phyloP scores from a whole-genome alignment of 305 asterid species.

The Ruellia speciosa region DNA sequence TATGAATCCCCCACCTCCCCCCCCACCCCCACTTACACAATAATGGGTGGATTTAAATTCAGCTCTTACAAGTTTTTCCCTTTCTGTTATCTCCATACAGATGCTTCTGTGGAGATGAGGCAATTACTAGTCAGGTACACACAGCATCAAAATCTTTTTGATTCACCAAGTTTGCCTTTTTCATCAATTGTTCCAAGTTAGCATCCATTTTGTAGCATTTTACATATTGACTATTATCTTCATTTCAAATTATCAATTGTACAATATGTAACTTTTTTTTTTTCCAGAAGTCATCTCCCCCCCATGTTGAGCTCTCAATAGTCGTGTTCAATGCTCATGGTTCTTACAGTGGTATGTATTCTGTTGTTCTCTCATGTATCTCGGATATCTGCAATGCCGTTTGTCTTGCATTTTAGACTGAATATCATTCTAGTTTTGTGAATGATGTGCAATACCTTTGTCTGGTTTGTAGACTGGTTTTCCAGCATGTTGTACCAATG shows the following conservation, averaged over 20 bases:
- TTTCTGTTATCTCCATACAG: constrained; percentile 30
- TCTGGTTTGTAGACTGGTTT: no score
- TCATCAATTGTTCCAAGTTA: constrained; percentile 1
- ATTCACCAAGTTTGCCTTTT: constrained; percentile 1
- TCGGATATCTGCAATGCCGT: neutral
- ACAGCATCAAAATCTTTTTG: constrained; percentile 11
- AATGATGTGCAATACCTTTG: no score
- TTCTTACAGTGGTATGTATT: constrained; percentile 58
- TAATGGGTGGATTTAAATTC: no score
- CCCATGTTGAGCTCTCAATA: constrained; percentile 48
- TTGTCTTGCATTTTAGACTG: constrained; percentile 11
- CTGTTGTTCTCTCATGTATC: constrained; percentile 9
- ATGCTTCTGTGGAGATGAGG: constrained; percentile 56
- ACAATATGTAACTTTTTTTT: constrained; percentile 5
- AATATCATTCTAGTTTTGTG: neutral
- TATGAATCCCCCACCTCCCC: no score
- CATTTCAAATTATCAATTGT: constrained; percentile 4
- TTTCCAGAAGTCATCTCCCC: constrained; percentile 56
- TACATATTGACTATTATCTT: constrained; percentile 5
- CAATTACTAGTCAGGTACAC: constrained; percentile 44
- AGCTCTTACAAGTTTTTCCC: constrained; percentile 12
- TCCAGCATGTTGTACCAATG: no score
- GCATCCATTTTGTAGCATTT: constrained; percentile 2
- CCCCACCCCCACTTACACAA: neutral
- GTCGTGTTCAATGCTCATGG: constrained; percentile 75